phyloP scores from a whole-genome alignment of 352 stramenopile species.

The Globisporangium polare region DNA sequence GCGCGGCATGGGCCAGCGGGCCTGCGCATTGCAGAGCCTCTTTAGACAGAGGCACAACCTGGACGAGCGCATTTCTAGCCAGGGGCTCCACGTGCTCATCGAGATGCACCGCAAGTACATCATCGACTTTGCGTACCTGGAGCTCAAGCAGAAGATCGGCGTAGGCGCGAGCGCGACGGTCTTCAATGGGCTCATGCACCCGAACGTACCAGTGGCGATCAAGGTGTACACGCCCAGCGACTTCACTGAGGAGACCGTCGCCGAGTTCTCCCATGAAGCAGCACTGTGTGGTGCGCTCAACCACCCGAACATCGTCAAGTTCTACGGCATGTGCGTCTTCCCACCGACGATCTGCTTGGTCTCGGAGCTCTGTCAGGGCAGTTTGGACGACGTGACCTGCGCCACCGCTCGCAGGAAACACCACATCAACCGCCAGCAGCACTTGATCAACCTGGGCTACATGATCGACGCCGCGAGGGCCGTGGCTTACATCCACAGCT shows the following conservation, averaged over 20 bases:
- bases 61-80: constrained; percentile 42
- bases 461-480: constrained; percentile 62
- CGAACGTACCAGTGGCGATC: constrained; percentile 29
- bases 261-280: constrained; percentile 76
- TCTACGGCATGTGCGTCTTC: constrained; percentile 81
- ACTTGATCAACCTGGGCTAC: constrained; percentile 51
- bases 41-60: constrained; percentile 29
- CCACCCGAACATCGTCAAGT: constrained; percentile 79
- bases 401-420: constrained; percentile 4
- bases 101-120: constrained; percentile 75
- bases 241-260: constrained; percentile 51
- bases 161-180: constrained; percentile 56
- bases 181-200: constrained; percentile 43
- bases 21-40: constrained; percentile 30
- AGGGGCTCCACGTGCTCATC: constrained; percentile 63
- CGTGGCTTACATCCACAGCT: constrained; percentile 74
- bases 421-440: constrained; percentile 29
- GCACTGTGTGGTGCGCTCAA: constrained; percentile 66
- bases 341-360: constrained; percentile 72
- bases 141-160: constrained; percentile 54
- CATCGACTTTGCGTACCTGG: constrained; percentile 64
- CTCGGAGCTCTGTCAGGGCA: constrained; percentile 50
- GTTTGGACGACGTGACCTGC: constrained; percentile 31
- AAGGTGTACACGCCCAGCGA: constrained; percentile 61
- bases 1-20: constrained; percentile 56